Percentiles rank a stretch among this genome's conserved stretches.
Conservation (phyloP, 768 basidiomycete species). For the Lanmaoa rubissima region DNA sequence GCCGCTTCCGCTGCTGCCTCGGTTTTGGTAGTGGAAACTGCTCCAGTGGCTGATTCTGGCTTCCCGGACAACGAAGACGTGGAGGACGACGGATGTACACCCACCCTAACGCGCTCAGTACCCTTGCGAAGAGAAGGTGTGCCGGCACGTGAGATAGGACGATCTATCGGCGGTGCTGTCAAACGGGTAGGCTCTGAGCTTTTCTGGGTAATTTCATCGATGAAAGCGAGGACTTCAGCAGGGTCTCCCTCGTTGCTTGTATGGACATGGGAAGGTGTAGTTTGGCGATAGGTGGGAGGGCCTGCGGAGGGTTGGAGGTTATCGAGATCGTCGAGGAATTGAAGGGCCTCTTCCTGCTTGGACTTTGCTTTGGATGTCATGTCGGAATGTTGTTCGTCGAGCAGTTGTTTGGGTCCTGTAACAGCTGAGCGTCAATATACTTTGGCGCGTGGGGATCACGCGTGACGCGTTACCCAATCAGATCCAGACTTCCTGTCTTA, state of each 20-base stretch:
- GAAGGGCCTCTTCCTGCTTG: constrained; percentile 85
- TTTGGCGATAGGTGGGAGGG: constrained; percentile 27
- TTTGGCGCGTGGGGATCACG: constrained; percentile 15
- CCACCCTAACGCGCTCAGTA: constrained; percentile 72
- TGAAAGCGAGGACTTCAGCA: constrained; percentile 85
- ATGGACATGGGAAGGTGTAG: constrained; percentile 18
- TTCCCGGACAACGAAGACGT: constrained; percentile 41
- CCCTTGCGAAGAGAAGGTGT: constrained; percentile 74
- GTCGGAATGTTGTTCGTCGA: neutral
- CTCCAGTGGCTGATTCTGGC: constrained; percentile 30
- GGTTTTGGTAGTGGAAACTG: constrained; percentile 17
- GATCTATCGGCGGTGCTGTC: constrained; percentile 51
- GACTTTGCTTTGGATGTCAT: constrained; percentile 59
- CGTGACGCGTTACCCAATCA: neutral
- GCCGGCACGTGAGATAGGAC: constrained; percentile 60
- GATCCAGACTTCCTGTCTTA: too few relatives aligned
- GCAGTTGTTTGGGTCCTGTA: neutral
- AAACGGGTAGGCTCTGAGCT: constrained; percentile 73
- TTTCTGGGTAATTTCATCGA: constrained; percentile 94
- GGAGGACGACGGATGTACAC: constrained; percentile 43
- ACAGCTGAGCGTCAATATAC: neutral
- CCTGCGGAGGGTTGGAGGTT: constrained; percentile 54
- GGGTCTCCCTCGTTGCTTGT: constrained; percentile 57
- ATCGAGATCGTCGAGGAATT: constrained; percentile 93
- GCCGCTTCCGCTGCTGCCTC: constrained; percentile 17